Evolutionary conservation across 1,284 basidiomycete genomes (phyloP).

Genomic region (Microbotryum intermedium): DNA sequence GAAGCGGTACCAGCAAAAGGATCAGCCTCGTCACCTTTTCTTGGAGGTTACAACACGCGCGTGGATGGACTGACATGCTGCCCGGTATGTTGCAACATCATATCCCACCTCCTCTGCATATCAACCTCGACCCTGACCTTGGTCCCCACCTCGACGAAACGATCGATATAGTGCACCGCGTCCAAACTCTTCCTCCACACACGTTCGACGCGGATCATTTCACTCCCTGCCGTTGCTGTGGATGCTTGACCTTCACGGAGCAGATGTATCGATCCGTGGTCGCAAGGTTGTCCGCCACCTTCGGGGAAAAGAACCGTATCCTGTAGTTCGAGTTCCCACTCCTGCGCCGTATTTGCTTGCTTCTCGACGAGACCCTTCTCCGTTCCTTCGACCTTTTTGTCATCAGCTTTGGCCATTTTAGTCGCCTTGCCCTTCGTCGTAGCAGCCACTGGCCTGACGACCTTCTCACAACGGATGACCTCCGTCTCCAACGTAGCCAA

Average conservation of each 20-base stretch:
- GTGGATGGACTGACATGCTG: conserved; percentile 23
- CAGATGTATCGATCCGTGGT: conserved; percentile 55
- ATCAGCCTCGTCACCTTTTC: neutral
- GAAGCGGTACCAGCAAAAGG: conserved; percentile 64
- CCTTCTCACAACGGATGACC: conserved; percentile 26
- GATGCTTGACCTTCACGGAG: neutral
- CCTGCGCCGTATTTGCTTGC: neutral
- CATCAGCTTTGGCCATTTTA: conserved; percentile 18
- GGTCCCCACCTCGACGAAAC: conserved; percentile 47
- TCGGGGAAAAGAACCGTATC: conserved; percentile 84
- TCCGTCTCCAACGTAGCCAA: conserved; percentile 18
- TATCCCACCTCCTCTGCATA: conserved; percentile 60
- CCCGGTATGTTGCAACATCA: conserved; percentile 29
- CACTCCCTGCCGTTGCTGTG: neutral
- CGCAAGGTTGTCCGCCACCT: conserved; percentile 71
- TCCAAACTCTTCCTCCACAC: conserved; percentile 62
- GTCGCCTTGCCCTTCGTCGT: neutral
- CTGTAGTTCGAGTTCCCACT: conserved; percentile 51
- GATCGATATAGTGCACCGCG: conserved; percentile 65
- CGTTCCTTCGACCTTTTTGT: conserved; percentile 5
- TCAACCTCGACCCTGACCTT: conserved; percentile 55
- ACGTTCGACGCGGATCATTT: conserved; percentile 49
- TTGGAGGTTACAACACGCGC: too few relatives aligned
- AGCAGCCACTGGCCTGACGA: conserved; percentile 3
- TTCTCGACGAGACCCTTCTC: neutral